Conservation (phyloP, 208 protist genomes). For the Phytomonas sp. region DNA sequence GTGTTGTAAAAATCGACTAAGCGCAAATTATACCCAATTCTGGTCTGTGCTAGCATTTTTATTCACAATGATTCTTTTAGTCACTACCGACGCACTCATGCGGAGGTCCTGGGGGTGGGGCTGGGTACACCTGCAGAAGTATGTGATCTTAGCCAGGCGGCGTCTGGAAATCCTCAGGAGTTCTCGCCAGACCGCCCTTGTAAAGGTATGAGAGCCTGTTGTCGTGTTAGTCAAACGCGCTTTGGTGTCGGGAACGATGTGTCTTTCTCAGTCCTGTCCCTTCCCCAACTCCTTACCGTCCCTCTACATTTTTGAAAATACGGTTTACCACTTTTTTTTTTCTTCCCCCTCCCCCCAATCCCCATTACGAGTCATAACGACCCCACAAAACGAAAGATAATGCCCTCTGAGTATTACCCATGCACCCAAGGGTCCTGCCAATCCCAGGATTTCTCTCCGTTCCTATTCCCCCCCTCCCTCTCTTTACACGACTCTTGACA, state of each 20-base stretch:
- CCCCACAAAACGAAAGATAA: background rate
- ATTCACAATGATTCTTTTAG: slow-evolving; percentile 23
- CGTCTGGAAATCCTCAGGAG: slow-evolving; percentile 56
- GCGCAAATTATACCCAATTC: slow-evolving; percentile 49
- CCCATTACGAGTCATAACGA: background rate
- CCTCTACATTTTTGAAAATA: background rate
- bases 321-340: background rate
- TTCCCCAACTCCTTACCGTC: background rate
- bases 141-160: slow-evolving; percentile 65
- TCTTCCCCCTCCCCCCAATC: background rate
- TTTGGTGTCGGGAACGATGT: background rate
- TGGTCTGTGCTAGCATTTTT: slow-evolving; percentile 62
- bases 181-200: slow-evolving; percentile 38
- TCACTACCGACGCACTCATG: slow-evolving; percentile 30
- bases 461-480: slow-evolving; percentile 1
- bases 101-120: slow-evolving; percentile 15
- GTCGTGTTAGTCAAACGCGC: background rate
- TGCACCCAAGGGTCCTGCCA: no score
- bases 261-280: background rate
- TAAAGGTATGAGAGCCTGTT: slow-evolving; percentile 17
- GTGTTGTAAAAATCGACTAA: slow-evolving; percentile 19
- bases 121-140: slow-evolving; percentile 81
- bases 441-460: no score
- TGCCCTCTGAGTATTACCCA: background rate
- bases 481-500: slow-evolving; percentile 1